phyloP scores from a whole-genome alignment of 2,329 filamentous ascomycete genomes.

The Penicillium rolfsii region DNA sequence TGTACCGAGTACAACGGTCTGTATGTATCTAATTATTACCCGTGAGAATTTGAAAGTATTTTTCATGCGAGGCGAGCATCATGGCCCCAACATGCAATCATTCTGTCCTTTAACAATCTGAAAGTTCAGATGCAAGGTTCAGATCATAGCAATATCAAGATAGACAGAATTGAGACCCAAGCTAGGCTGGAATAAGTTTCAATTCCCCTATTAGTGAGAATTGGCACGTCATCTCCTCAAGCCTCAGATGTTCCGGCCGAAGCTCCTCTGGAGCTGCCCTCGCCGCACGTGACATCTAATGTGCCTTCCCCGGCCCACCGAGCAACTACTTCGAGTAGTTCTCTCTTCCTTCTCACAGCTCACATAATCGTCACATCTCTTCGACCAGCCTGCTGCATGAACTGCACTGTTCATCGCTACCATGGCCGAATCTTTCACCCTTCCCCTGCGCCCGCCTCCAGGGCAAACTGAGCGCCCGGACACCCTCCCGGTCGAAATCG shows the following conservation, averaged over 20 bases:
- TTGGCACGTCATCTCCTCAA: not conserved
- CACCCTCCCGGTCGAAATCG: constrained; percentile 73
- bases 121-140: not conserved
- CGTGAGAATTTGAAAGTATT: not conserved
- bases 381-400: not conserved
- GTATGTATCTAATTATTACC: not conserved
- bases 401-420: constrained; percentile 8
- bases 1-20: too few relatives aligned
- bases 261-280: not conserved
- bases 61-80: too few relatives aligned
- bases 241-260: too few relatives aligned
- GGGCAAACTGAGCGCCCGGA: constrained; percentile 55
- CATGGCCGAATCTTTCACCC: constrained; percentile 51
- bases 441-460: constrained; percentile 64
- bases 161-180: not conserved
- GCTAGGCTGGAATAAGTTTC: not conserved
- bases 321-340: not conserved
- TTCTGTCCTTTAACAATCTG: not conserved
- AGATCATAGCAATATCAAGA: not conserved
- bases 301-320: not conserved
- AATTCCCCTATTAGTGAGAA: not conserved
- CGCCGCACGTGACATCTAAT: not conserved
- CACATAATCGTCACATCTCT: not conserved
- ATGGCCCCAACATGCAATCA: not conserved
- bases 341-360: not conserved